Evolutionary conservation across 768 basidiomycete genomes (phyloP), one percentile per base, ranked within the genome.

Genomic region (Hericium erinaceus): DNA sequence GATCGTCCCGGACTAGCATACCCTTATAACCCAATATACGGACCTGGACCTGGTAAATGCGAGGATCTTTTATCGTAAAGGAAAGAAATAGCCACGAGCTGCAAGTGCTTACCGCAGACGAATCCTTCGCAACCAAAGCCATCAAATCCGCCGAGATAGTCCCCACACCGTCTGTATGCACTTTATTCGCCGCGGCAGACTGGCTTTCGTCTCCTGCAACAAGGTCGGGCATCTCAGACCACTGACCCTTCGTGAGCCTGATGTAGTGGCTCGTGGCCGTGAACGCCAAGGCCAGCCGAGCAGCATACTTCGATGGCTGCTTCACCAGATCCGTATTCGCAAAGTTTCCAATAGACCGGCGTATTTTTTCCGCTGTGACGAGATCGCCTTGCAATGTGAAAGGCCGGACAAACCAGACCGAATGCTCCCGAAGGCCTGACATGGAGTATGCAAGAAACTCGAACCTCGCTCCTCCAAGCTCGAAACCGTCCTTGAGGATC

Each of bases 11-110:
- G 4, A 72, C 76, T 0, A 93, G 86, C 18, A 93, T 80, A 0
- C 92, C 92, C 68, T 94, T 94, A 69, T 77, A 90, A 3, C 67
- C 91, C 48, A 92, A 67, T 66, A 92, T 87, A 48, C 92, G 82
- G 52, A 92, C 90, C 72, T 89, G 89, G 67, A 83, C 87, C 78
- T 87, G 26, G 26, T 26, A 26, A 26, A 56, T 22, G n/a, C 2
- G 39, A 33, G 24, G 44, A 18, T 37, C 26, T n/a, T n/a, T 2
- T 22, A 44, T 11, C 39, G 39, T 12, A 2, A n/a, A 39, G 16
- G 1, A 20, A 20, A 48, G n/a, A 26, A 4, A 22, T 13, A 15
- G 0, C 15, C 8, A 13, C 9, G 49, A 26, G 26, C 26, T 26
- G 5, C 26, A 26, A 3, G 26, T 26, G 73, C 83, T 72, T 62